Base-by-base conservation (phyloP, 495 filamentous ascomycete genomes). In the Rostrohypoxylon terebratum region DNA sequence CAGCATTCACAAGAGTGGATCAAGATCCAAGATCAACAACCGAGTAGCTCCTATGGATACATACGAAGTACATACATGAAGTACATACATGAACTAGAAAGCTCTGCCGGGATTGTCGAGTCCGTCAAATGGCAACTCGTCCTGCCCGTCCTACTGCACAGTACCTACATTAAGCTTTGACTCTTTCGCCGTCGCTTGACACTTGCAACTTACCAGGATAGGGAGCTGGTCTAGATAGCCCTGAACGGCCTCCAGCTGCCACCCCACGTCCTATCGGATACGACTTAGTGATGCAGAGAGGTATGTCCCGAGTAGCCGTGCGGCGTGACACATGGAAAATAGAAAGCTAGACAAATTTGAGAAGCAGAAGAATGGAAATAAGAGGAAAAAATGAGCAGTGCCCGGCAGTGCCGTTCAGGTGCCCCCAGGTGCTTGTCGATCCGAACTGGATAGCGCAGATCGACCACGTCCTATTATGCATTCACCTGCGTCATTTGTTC, bases 201-300 rank as follows among this genome's bases (percentile, higher is more conserved):
- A 13, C 55, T 66, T 42, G 38, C 38, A 42, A 42, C 38, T 42
- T 69, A 48, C 74, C 66, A 33, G 66, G 66, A 77, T 63, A 68
- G 75, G 75, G 42, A 75, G 72, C 68, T 68, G 45, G 50, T 45
- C 50, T 54, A 77, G 59, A 68, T 44, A 54, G 59, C 68, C 63
- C 44, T 61, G 59, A 28, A 28, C 47, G 60, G 65, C 33, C 21
- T 20, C 47, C 64, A 28, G 36, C 47, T 57, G 65, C 44, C 21
- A 28, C 47, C 64, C 64, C 59, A 60, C 65, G 70, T 57, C 59
- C 23, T 31, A 34, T 18, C 50, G 13, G 62, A 20, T 71, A 44
- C 50, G 59, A 53, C 59, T n/a, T n/a, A 21, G 44, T n/a, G 34
- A 53, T 53, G 48, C 48, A 5, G 31, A 53, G 11, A n/a, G 23